These are phyloP conservation scores for Tremella fuciformis DNA, from an alignment of 768 basidiomycete genomes.

Conservation along the genomic window DNA sequence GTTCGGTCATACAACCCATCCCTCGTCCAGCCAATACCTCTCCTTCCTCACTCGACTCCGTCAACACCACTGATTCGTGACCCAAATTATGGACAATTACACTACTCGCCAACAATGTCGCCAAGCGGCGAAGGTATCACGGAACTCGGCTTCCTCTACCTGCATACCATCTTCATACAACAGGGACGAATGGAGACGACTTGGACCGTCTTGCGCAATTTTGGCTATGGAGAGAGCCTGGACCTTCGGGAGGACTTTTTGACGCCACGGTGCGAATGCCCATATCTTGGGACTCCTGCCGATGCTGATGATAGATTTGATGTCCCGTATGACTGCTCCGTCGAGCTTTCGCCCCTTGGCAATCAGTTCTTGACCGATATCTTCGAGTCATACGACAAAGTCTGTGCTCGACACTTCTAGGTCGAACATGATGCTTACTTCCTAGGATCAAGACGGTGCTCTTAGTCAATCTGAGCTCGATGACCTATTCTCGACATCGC, in stretches of 20 bases:
- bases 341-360: conserved; percentile 87
- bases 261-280: conserved; percentile 70
- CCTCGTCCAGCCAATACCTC: conserved; percentile 60
- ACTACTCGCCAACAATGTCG: conserved; percentile 23
- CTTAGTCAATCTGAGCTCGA: conserved; percentile 76
- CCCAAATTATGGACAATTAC: conserved; percentile 30
- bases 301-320: conserved; percentile 65
- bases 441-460: conserved; percentile 90
- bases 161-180: conserved; percentile 96
- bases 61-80: conserved; percentile 31
- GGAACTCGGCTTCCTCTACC: conserved; percentile 85
- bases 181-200: conserved; percentile 92
- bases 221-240: conserved; percentile 94
- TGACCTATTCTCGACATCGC: conserved; percentile 87
- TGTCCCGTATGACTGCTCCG: conserved; percentile 87
- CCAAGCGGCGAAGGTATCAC: conserved; percentile 64
- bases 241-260: conserved; percentile 83
- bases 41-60: conserved; percentile 26
- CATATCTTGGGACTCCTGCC: conserved; percentile 7
- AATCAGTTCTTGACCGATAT: conserved; percentile 97
- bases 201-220: conserved; percentile 91
- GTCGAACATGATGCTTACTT: neutral
- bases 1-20: conserved; percentile 74
- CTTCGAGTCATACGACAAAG: conserved; percentile 93
- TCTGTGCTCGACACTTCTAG: conserved; percentile 35